Percentiles rank a stretch among this genome's conserved stretches.
phyloP scores from a whole-genome alignment of 2,329 filamentous ascomycete species.

The Verruconis gallopava region DNA sequence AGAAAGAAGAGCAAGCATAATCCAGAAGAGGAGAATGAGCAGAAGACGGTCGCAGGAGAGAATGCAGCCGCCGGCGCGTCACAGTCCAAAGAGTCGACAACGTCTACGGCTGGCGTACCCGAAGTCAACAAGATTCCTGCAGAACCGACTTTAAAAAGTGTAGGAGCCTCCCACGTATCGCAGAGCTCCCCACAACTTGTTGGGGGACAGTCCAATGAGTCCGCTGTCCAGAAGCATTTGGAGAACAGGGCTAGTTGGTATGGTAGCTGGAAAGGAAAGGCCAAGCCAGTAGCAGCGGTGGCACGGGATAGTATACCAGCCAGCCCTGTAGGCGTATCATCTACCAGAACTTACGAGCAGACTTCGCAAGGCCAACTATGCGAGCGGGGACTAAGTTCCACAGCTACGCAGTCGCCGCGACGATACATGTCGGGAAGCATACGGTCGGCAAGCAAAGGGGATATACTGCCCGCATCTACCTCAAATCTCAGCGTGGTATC shows the following conservation, averaged over 20 bases:
- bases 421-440: slow-evolving; percentile 25
- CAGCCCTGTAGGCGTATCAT: slow-evolving; percentile 29
- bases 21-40: slow-evolving; percentile 19
- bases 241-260: slow-evolving; percentile 28
- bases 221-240: not conserved
- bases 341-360: slow-evolving; percentile 24
- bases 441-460: slow-evolving; percentile 33
- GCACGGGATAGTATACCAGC: slow-evolving; percentile 33
- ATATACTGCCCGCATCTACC: slow-evolving; percentile 30
- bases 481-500: slow-evolving; percentile 34
- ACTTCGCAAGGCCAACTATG: too few species aligned
- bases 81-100: not conserved
- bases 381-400: slow-evolving; percentile 4
- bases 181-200: not conserved
- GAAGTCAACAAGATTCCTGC: not conserved
- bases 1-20: slow-evolving; percentile 31
- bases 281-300: slow-evolving; percentile 33
- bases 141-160: not conserved
- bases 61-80: not conserved
- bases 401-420: slow-evolving; percentile 5
- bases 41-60: not conserved
- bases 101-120: not conserved
- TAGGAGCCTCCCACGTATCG: not conserved
- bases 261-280: slow-evolving; percentile 33
- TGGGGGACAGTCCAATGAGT: not conserved